A percentile compares a stretch with the other conserved stretches of the same genome.
Evolutionary conservation across 306 rosid species (phyloP).

Genomic region (Adenanthera pavonina): DNA sequence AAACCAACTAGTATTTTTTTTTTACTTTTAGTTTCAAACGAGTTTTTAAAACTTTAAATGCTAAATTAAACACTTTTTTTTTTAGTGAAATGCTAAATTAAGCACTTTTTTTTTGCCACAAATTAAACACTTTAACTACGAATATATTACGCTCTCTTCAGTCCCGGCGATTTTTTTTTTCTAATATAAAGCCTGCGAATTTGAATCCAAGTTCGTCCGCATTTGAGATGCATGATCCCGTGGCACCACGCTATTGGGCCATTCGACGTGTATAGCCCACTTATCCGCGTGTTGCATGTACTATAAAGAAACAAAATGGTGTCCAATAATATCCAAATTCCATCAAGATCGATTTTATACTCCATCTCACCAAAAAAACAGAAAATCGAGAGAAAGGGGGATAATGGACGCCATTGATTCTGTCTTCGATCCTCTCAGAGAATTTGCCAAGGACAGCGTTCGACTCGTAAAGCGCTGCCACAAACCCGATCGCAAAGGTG

Average conservation of each 20-base stretch:
- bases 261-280: neutral
- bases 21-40: no score
- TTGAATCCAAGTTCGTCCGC: neutral
- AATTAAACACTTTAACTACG: no score
- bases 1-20: no score
- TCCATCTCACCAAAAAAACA: neutral
- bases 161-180: no score
- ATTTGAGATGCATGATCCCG: neutral
- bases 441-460: conserved; percentile 73
- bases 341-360: neutral
- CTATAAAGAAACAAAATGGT: neutral
- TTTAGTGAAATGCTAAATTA: no score
- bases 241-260: neutral
- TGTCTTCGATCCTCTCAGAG: conserved; percentile 73
- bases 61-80: no score
- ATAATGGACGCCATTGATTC: conserved; percentile 77
- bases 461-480: conserved; percentile 81
- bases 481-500: conserved; percentile 81
- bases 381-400: neutral
- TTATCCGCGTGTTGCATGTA: neutral
- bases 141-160: no score
- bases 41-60: no score
- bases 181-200: neutral
- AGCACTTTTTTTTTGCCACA: no score
- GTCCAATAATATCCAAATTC: neutral